phyloP scores from a whole-genome alignment of 345 rosid species.

The Camelina laxa region DNA sequence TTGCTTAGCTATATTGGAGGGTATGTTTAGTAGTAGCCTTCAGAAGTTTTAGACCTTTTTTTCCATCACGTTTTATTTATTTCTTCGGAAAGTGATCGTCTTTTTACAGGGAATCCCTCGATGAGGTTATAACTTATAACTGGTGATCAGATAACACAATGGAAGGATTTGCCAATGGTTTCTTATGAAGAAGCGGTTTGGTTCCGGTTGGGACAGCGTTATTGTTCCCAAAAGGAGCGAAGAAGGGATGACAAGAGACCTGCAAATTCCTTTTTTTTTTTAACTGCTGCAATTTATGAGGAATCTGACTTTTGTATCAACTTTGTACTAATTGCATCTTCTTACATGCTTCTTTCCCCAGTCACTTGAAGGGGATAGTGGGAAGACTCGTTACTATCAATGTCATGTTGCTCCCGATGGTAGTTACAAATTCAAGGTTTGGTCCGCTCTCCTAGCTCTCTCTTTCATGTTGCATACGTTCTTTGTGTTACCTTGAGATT shows the following conservation, averaged over 20 bases:
- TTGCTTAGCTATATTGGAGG: background rate
- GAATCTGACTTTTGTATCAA: too few relatives aligned
- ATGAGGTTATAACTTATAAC: constrained; percentile 41
- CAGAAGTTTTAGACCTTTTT: too few relatives aligned
- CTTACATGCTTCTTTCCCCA: constrained; percentile 36
- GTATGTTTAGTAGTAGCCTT: constrained; percentile 45
- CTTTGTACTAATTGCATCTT: background rate
- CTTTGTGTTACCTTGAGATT: too few relatives aligned
- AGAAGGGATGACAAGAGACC: background rate
- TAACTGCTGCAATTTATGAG: too few relatives aligned
- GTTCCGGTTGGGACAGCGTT: constrained; percentile 19
- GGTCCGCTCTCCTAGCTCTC: background rate
- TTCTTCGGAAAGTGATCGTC: background rate
- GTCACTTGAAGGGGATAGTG: constrained; percentile 58
- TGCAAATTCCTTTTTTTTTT: too few relatives aligned
- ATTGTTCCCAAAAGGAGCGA: background rate
- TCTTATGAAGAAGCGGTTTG: constrained; percentile 55
- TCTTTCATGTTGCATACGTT: background rate
- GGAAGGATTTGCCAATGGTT: constrained; percentile 51
- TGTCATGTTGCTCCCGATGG: constrained; percentile 59
- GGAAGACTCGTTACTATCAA: constrained; percentile 52
- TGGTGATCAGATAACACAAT: constrained; percentile 46
- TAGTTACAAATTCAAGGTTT: constrained; percentile 61
- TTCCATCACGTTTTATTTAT: background rate
- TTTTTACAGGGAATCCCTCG: constrained; percentile 46